phyloP scores from a whole-genome alignment of 805 yeast species.

The Teunomyces tritomae region DNA sequence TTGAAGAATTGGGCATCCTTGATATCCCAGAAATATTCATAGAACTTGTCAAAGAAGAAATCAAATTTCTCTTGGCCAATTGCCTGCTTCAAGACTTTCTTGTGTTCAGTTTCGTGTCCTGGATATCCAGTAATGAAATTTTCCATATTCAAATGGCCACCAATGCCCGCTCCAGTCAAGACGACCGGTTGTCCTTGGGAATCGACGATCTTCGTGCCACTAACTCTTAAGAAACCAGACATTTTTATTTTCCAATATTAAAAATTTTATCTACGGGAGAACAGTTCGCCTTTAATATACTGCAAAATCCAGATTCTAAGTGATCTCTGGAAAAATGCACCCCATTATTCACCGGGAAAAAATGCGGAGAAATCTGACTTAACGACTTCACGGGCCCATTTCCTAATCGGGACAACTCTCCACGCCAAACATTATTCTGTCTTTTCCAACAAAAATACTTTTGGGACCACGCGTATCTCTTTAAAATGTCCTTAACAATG shows the following conservation, averaged over 20 bases:
- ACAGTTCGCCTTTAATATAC: not conserved
- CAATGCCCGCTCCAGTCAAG: slow-evolving; percentile 48
- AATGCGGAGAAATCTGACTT: not conserved
- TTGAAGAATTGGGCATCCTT: slow-evolving; percentile 46
- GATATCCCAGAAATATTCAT: slow-evolving; percentile 54
- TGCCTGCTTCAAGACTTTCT: slow-evolving; percentile 33
- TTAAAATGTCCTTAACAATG: not conserved
- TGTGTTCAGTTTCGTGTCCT: slow-evolving; percentile 53
- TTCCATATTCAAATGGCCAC: slow-evolving; percentile 55
- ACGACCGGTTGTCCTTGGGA: slow-evolving; percentile 36
- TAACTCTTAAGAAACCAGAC: slow-evolving; percentile 30
- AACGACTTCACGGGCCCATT: not conserved
- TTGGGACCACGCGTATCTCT: not conserved
- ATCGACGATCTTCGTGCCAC: slow-evolving; percentile 50
- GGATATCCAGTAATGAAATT: slow-evolving; percentile 57
- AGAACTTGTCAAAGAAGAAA: slow-evolving; percentile 50
- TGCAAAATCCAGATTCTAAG: not conserved
- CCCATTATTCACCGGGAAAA: not conserved
- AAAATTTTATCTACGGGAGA: not conserved
- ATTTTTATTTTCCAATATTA: not conserved
- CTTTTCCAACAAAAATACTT: not conserved
- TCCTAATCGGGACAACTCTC: not conserved
- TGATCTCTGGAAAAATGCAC: not conserved
- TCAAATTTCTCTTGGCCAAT: slow-evolving; percentile 49
- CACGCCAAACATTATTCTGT: not conserved